phyloP scores from a whole-genome alignment of 768 basidiomycete genomes.

The Leccinum broughii region DNA sequence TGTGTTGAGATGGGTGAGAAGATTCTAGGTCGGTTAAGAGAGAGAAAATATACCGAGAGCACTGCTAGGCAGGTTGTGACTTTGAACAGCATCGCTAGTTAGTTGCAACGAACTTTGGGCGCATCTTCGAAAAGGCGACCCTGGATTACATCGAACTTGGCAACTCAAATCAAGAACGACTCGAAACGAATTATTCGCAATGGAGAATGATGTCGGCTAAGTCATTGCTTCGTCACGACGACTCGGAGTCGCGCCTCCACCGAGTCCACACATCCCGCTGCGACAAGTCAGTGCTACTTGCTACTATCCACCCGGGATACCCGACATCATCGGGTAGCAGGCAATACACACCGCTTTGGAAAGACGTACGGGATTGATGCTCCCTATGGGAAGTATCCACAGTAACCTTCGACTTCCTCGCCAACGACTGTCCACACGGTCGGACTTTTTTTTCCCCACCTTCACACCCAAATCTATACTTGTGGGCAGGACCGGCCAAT shows the following conservation, averaged over 20 bases:
- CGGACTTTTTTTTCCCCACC: conserved; percentile 2
- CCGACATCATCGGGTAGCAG: not conserved
- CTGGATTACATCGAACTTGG: too few relatives aligned
- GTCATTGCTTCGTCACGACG: not conserved
- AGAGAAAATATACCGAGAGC: conserved; percentile 12
- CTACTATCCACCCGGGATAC: too few relatives aligned
- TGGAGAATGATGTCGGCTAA: not conserved
- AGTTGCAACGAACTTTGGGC: too few relatives aligned
- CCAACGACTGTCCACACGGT: not conserved
- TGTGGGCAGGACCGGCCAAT: not conserved
- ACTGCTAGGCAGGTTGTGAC: conserved; percentile 6
- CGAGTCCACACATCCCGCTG: not conserved
- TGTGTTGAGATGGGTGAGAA: not conserved
- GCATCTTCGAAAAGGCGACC: too few relatives aligned
- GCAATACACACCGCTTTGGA: not conserved
- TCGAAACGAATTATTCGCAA: not conserved
- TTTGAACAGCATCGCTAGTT: conserved; percentile 13
- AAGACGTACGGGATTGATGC: not conserved
- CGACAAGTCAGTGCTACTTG: too few relatives aligned
- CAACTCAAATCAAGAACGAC: too few relatives aligned
- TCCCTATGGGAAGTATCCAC: not conserved
- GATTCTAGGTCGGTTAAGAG: too few relatives aligned
- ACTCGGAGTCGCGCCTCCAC: not conserved
- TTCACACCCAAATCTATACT: conserved; percentile 5
- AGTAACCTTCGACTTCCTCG: not conserved